Percentiles rank a stretch among this genome's conserved stretches.
phyloP scores from a whole-genome alignment of 352 stramenopile species.

The Phytophthora sp. region DNA sequence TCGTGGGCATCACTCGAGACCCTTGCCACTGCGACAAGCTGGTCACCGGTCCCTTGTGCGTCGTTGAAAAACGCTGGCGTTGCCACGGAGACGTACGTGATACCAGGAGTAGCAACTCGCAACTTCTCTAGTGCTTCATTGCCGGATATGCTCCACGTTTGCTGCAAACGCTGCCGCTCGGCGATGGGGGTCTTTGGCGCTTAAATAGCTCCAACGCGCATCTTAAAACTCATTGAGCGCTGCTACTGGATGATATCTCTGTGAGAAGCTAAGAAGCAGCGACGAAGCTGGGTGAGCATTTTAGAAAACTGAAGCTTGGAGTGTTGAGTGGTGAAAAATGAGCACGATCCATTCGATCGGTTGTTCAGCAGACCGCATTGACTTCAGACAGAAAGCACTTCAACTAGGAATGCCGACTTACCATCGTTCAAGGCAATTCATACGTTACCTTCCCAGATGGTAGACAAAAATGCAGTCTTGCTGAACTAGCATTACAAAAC shows the following conservation, averaged over 20 bases:
- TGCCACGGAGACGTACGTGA: constrained; percentile 47
- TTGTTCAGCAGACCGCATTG: too few species aligned
- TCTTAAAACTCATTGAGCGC: constrained; percentile 32
- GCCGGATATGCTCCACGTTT: constrained; percentile 42
- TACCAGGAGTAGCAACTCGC: constrained; percentile 31
- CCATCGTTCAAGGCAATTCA: too few species aligned
- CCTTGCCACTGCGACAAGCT: constrained; percentile 22
- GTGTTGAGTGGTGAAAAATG: constrained; percentile 11
- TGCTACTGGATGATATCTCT: constrained; percentile 2
- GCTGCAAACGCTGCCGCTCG: constrained; percentile 24
- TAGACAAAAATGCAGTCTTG: too few species aligned
- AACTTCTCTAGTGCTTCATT: constrained; percentile 28
- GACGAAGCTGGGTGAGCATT: constrained; percentile 17
- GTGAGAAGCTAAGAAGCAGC: constrained; percentile 1
- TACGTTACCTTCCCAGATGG: too few species aligned
- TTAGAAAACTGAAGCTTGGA: background rate
- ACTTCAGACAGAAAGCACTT: background rate
- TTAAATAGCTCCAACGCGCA: constrained; percentile 13
- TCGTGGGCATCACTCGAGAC: constrained; percentile 23
- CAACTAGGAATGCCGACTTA: constrained; percentile 2
- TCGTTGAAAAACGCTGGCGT: constrained; percentile 30
- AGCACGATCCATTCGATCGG: background rate
- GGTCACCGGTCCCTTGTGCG: constrained; percentile 13
- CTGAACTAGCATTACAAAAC: too few species aligned
- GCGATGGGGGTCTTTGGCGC: constrained; percentile 17